Evolutionary conservation across 331 rosid genomes (phyloP).

Genomic region (Rhamnella rubrinervis): DNA sequence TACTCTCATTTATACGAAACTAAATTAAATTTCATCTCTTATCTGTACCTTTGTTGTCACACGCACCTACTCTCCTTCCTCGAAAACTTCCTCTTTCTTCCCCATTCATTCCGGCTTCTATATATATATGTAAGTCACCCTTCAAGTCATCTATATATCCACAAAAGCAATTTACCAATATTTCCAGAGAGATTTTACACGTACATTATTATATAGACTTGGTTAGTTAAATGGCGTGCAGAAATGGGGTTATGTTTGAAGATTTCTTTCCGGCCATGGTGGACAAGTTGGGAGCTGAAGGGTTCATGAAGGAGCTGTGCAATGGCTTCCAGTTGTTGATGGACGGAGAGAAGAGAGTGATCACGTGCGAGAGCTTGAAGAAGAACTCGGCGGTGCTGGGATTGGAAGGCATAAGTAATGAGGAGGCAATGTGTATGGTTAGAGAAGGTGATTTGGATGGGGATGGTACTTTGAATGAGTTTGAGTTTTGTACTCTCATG

Average conservation of each 20-base stretch:
- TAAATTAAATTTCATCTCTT: background rate
- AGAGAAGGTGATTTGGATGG: constrained; percentile 83
- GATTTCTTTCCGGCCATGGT: constrained; percentile 84
- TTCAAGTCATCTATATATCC: background rate
- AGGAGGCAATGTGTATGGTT: constrained; percentile 69
- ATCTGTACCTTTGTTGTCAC: constrained; percentile 36
- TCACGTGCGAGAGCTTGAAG: constrained; percentile 84
- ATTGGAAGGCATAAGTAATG: constrained; percentile 65
- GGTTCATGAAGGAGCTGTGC: constrained; percentile 79
- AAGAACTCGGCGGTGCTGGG: constrained; percentile 66
- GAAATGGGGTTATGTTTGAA: constrained; percentile 46
- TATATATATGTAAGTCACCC: background rate
- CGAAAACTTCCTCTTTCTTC: constrained; percentile 12
- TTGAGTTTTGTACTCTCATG: constrained; percentile 90
- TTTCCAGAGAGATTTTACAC: background rate
- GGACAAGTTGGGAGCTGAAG: constrained; percentile 70
- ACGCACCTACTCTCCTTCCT: constrained; percentile 31
- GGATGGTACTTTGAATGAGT: constrained; percentile 65
- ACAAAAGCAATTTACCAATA: background rate
- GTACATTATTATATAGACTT: background rate
- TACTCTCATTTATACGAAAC: no score
- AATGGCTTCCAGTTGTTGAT: constrained; percentile 69
- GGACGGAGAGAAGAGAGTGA: constrained; percentile 64
- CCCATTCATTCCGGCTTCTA: background rate
- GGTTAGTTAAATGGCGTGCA: constrained; percentile 31